phyloP scores from a whole-genome alignment of 2,329 filamentous ascomycete species.

The Apiospora saccharicola region DNA sequence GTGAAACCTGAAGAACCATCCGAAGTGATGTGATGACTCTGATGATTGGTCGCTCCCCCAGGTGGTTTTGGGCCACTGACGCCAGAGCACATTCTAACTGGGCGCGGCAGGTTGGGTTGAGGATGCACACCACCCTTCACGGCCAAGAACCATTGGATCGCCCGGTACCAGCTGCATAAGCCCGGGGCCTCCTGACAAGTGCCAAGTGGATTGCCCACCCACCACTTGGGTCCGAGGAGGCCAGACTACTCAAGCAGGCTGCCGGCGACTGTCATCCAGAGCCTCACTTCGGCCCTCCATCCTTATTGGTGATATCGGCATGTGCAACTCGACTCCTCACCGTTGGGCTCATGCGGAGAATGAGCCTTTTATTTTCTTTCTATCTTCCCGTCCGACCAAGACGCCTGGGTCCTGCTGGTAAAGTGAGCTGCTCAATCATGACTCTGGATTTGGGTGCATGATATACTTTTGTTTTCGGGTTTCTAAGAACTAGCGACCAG shows the following conservation, averaged over 20 bases:
- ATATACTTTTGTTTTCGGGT: too few species aligned
- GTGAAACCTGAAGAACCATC: neutral
- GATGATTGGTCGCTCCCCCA: constrained; percentile 1
- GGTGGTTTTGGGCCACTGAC: neutral
- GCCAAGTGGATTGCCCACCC: neutral
- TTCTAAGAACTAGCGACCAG: neutral
- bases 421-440: neutral
- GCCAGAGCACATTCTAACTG: neutral
- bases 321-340: neutral
- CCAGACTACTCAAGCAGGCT: neutral
- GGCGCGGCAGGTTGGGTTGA: neutral
- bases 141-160: neutral
- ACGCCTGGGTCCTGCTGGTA: neutral
- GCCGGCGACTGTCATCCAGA: neutral
- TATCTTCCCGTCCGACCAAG: neutral
- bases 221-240: neutral
- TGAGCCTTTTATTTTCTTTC: neutral
- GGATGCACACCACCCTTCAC: constrained; percentile 2
- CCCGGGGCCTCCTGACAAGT: constrained; percentile 1
- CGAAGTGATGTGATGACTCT: neutral
- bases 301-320: neutral
- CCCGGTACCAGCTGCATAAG: neutral
- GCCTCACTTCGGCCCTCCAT: constrained; percentile 4
- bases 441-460: neutral
- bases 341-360: neutral